These are phyloP conservation scores for Exserohilum rostratum DNA, from an alignment of 2,329 filamentous ascomycete species.

Conservation along the genomic window DNA sequence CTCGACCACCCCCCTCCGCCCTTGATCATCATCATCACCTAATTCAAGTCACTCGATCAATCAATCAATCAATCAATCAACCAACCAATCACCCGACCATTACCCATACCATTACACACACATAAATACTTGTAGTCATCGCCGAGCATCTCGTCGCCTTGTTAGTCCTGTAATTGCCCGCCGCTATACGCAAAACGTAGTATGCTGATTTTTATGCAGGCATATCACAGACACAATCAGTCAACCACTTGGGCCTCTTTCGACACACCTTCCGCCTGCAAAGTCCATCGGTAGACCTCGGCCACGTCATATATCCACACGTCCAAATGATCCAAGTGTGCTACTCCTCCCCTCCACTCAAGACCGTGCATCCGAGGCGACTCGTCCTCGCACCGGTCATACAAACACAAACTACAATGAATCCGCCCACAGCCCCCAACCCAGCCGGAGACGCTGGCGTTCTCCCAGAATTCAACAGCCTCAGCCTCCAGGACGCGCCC, in stretches of 20 bases:
- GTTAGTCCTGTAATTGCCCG: slow-evolving; percentile 10
- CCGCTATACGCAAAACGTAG: background rate
- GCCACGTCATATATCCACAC: slow-evolving; percentile 20
- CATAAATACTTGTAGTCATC: background rate
- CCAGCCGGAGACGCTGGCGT: slow-evolving; percentile 50
- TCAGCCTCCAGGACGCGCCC: slow-evolving; percentile 44
- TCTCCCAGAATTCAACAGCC: slow-evolving; percentile 43
- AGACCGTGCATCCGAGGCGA: slow-evolving; percentile 38
- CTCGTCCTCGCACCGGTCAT: slow-evolving; percentile 34
- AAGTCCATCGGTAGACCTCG: slow-evolving; percentile 31
- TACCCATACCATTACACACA: too few relatives aligned
- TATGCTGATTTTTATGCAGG: slow-evolving; percentile 8
- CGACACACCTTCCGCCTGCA: slow-evolving; percentile 8
- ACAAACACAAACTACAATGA: slow-evolving; percentile 26
- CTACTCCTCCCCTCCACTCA: slow-evolving; percentile 36
- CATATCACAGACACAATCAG: background rate
- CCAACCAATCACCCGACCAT: too few relatives aligned
- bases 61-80: background rate
- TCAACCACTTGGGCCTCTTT: slow-evolving; percentile 6
- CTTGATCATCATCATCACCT: background rate
- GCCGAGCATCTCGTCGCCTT: slow-evolving; percentile 5
- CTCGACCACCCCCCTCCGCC: too few relatives aligned
- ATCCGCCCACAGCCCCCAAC: slow-evolving; percentile 49
- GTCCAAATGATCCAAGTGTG: slow-evolving; percentile 45
- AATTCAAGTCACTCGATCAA: background rate